phyloP scores from a whole-genome alignment of 192 early-diverging fungal species.

The Dissophora ornata region DNA sequence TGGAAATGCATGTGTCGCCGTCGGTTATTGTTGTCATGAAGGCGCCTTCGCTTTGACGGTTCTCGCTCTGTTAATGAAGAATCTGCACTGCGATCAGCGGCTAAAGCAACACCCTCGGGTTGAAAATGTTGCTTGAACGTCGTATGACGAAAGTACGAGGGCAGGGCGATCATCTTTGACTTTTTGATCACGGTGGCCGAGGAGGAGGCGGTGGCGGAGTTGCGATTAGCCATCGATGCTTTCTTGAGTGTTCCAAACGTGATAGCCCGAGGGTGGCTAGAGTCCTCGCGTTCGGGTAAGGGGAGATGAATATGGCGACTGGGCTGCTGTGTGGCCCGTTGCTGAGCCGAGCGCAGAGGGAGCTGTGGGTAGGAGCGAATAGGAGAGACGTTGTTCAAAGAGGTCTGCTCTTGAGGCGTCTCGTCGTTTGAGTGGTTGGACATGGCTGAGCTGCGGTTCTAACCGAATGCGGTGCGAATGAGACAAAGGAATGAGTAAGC shows the following conservation, averaged over 20 bases:
- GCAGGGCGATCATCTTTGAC: constrained; percentile 27
- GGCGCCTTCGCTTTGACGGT: constrained; percentile 30
- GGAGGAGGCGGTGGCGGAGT: background rate
- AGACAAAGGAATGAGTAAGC: too few species aligned
- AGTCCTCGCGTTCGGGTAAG: constrained; percentile 34
- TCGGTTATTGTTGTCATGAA: constrained; percentile 1
- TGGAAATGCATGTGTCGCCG: constrained; percentile 11
- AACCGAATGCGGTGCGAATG: too few species aligned
- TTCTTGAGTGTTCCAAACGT: constrained; percentile 49
- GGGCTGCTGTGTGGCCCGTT: constrained; percentile 11
- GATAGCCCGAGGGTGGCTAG: constrained; percentile 31
- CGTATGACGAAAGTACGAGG: constrained; percentile 37
- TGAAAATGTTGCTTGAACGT: constrained; percentile 48
- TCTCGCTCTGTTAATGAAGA: constrained; percentile 12
- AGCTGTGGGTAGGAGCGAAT: constrained; percentile 21
- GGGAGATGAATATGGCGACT: constrained; percentile 2
- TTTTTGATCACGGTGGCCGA: constrained; percentile 4
- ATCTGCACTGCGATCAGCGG: background rate
- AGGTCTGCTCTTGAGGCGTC: constrained; percentile 9
- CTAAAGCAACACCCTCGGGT: constrained; percentile 16
- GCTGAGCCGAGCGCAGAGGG: background rate
- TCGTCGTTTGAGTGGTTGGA: background rate
- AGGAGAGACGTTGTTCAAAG: background rate
- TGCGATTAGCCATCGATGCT: constrained; percentile 28
- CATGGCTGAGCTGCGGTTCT: too few species aligned